Percentiles rank a stretch among this genome's conserved stretches.
Conservation (phyloP, 2,329 filamentous ascomycete species). For the Aspergillus sp. region DNA sequence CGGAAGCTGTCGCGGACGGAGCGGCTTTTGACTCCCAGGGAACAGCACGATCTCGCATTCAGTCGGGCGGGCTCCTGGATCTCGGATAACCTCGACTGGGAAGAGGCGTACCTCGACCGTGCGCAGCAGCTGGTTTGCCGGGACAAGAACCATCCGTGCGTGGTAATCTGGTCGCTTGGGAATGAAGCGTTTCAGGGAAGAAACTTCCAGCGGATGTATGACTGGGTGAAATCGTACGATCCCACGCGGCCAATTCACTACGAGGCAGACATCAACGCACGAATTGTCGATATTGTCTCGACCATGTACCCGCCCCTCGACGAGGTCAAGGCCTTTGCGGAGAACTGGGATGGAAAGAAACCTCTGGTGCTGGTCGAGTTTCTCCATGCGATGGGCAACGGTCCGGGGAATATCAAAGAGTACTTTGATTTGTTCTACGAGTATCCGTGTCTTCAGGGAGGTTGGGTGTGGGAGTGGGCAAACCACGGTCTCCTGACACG, state of each 20-base stretch:
- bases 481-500: slow-evolving; percentile 59
- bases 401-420: slow-evolving; percentile 70
- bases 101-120: slow-evolving; percentile 68
- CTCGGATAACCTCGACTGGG: slow-evolving; percentile 38
- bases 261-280: slow-evolving; percentile 65
- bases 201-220: slow-evolving; percentile 71
- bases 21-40: slow-evolving; percentile 57
- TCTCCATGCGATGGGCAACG: slow-evolving; percentile 73
- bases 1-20: slow-evolving; percentile 58
- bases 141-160: slow-evolving; percentile 72
- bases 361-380: slow-evolving; percentile 50
- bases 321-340: slow-evolving; percentile 52
- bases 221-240: slow-evolving; percentile 64
- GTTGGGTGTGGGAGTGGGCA: slow-evolving; percentile 70
- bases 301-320: slow-evolving; percentile 68
- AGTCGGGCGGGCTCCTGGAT: slow-evolving; percentile 32
- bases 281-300: slow-evolving; percentile 67
- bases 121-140: slow-evolving; percentile 66
- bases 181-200: slow-evolving; percentile 74
- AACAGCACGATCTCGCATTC: slow-evolving; percentile 55
- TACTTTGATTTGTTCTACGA: slow-evolving; percentile 68
- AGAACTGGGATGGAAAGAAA: slow-evolving; percentile 45
- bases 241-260: slow-evolving; percentile 66
- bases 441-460: slow-evolving; percentile 66
- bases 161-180: slow-evolving; percentile 74